Percentiles rank a stretch among this genome's conserved stretches.
Evolutionary conservation across 2,329 filamentous ascomycete species (phyloP).

Genomic region (Cercospora beticola): DNA sequence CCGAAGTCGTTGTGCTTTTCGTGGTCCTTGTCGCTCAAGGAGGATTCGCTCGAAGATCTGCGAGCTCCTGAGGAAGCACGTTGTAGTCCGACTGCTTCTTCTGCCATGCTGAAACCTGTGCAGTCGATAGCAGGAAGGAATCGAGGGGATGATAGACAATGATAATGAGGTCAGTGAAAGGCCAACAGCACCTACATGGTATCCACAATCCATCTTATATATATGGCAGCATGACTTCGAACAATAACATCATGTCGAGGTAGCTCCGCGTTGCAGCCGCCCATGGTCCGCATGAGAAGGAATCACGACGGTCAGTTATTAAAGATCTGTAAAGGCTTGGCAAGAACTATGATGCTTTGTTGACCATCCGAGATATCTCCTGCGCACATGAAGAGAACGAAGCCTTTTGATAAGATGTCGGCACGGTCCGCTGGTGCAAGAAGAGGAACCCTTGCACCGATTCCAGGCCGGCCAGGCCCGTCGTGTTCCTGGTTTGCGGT

Average conservation of each 20-base stretch:
- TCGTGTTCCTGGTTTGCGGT: neutral
- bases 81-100: neutral
- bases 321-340: conserved; percentile 15
- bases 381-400: conserved; percentile 5
- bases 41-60: conserved; percentile 1
- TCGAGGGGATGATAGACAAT: neutral
- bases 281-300: conserved; percentile 8
- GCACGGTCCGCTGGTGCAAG: conserved; percentile 11
- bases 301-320: neutral
- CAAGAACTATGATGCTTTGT: neutral
- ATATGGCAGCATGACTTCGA: conserved; percentile 1
- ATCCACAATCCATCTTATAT: conserved; percentile 4
- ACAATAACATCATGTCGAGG: neutral
- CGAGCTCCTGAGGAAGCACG: neutral
- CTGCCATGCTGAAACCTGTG: neutral
- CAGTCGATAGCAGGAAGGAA: neutral
- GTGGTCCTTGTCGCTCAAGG: neutral
- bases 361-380: conserved; percentile 13
- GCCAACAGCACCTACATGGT: neutral
- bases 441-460: neutral
- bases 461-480: neutral
- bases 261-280: conserved; percentile 20
- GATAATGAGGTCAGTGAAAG: neutral
- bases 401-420: conserved; percentile 16
- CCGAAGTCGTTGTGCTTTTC: neutral